Base-by-base conservation (phyloP, 2,329 filamentous ascomycete genomes). In the Fusarium penzigii region DNA sequence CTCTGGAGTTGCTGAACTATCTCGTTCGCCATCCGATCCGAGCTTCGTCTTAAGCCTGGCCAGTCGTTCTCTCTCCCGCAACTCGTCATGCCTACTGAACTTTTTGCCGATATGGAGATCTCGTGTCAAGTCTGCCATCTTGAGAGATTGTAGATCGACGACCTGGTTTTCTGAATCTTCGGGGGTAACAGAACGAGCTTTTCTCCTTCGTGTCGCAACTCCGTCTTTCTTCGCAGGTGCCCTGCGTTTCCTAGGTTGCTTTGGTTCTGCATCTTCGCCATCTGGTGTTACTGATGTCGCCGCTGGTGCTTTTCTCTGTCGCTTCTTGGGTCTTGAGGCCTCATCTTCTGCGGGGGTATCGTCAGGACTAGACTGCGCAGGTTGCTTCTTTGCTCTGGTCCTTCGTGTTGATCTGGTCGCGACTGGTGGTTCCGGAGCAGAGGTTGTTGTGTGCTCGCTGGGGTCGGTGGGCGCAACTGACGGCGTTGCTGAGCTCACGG, bases 71-170 rank as follows among this genome's bases (percentile, higher is more conserved):
- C 89, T 84, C 58, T 86, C 79, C 40, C 85, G 83, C 62, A 94
- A 85, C 64, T 88, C 85, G 62, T 86, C 84, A 60, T 91, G 88
- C 3, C 86, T 81, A 63, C 85, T 86, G 50, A 90, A 92, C 53
- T 87, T 85, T 68, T 88, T 89, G 51, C 90, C 90, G 50, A 87
- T 86, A 17, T 80, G 79, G 47, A 88, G 74, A 64, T 90, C 87
- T 55, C 80, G 83, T 45, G 84, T 89, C 3, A 94, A 72, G 51
- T 91, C 87, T 41, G 79, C 81, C 85, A 94, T 90, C 48, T 84
- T 89, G 25, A 89, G 79, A 4, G 79, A 80, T 20, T 81, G 80
- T 17, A 83, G 76, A 64, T 92, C 87, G 49, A 93, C 85, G 56
- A 80, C 70, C 52, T 81, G 78, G 20, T 72, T 69, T 63, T 88